Evolutionary conservation across 768 basidiomycete genomes (phyloP), one percentile per base, ranked within the genome.

Genomic region (Mycena polygramma): DNA sequence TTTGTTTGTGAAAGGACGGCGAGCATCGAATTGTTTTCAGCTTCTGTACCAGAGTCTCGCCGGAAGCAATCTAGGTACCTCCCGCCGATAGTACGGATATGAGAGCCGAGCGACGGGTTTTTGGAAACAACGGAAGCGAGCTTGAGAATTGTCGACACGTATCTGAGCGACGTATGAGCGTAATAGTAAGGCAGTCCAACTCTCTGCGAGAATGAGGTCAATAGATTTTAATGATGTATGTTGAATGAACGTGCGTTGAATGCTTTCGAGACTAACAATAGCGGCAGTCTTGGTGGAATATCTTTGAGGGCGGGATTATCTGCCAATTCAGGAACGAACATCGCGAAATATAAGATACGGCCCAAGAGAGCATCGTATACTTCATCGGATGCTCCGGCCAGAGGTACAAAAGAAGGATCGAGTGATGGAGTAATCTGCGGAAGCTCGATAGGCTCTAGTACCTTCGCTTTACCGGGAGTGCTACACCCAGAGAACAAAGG

Each of bases 271-370:
- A 62, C 45, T 36, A 57, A 41, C 9, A 65, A 30, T 4, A 59
- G 24, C 13, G 69, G 57, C 1, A 65, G 41, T 48, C 57, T 37
- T 14, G 22, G 46, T 20, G 54, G 20, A 13, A 68, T 7, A 6
- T 51, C 17, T 35, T 36, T 54, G 7, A 2, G 17, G 2, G 8
- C 1, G 13, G 7, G 15, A 19, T 19, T 19, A 35, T 19, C 6
- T 13, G n/a, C 43, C 1, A 54, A 43, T 20, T 57, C 51, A 19
- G 57, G 57, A 13, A 65, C 55, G 4, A 26, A 66, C 69, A 70
- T 54, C 0, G 58, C 63, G 24, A 70, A 65, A 55, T 65, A 70
- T 6, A 70, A 20, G 35, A 70, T 26, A 19, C 63, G 63, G 10
- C n/a, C 45, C 63, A 63, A 70, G 4, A 65, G 6, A 3, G 14